A percentile compares a stretch with the other conserved stretches of the same genome.
Conservation (phyloP, 169 alveolate species). For the Plasmodium adleri region DNA sequence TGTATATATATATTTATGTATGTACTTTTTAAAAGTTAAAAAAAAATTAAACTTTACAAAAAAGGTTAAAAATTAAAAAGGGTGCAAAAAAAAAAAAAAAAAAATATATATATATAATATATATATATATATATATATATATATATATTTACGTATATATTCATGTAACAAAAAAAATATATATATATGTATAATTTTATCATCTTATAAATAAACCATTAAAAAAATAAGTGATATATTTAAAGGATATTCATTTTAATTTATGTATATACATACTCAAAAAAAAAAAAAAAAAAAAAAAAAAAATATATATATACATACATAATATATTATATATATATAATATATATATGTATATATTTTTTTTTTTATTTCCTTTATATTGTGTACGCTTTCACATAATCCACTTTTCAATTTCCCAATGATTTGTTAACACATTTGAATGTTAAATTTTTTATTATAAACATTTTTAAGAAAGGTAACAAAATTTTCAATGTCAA, state of each 20-base stretch:
- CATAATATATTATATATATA: background rate
- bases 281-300: background rate
- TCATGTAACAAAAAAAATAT: background rate
- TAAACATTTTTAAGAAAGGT: slow-evolving; percentile 41
- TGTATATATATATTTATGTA: background rate
- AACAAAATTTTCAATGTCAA: slow-evolving; percentile 63
- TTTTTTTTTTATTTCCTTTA: background rate
- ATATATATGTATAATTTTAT: too few relatives aligned
- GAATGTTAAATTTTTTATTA: slow-evolving; percentile 26
- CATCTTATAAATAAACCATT: too few relatives aligned
- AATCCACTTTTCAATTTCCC: too few relatives aligned
- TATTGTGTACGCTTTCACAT: too few relatives aligned
- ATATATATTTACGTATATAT: background rate
- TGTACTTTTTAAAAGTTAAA: too few relatives aligned
- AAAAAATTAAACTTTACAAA: too few relatives aligned
- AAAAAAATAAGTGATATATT: too few relatives aligned
- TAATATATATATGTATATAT: background rate
- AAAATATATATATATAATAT: background rate
- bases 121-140: slow-evolving; percentile 6
- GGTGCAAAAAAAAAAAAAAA: background rate
- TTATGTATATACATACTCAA: background rate
- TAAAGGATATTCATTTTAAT: background rate
- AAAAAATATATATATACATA: background rate
- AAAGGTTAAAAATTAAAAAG: background rate
- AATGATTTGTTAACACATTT: background rate